These are phyloP conservation scores for Sclerotinia glacialis DNA, from an alignment of 2,329 filamentous ascomycete species.

Conservation along the genomic window DNA sequence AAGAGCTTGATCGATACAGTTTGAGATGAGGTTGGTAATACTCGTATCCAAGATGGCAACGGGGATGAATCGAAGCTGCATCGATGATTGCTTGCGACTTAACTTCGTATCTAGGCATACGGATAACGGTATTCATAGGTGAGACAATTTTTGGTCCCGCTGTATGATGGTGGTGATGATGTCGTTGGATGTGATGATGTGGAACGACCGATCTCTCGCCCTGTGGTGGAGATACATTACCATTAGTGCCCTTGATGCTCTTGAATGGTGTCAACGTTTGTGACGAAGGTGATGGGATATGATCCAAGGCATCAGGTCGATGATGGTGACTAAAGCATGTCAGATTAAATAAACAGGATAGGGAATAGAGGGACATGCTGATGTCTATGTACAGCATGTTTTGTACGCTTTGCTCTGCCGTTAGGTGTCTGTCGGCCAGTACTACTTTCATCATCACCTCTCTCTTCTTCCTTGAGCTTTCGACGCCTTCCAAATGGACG, in stretches of 20 bases:
- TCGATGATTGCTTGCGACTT: constrained; percentile 69
- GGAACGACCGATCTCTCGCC: constrained; percentile 31
- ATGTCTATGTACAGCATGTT: constrained; percentile 47
- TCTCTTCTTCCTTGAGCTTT: constrained; percentile 73
- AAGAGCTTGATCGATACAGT: constrained; percentile 43
- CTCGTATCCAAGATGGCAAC: constrained; percentile 79
- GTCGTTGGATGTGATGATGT: constrained; percentile 37
- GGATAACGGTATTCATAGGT: constrained; percentile 45
- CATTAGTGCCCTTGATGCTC: constrained; percentile 47
- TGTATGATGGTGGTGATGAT: constrained; percentile 49
- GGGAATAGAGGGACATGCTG: constrained; percentile 44
- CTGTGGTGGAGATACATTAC: constrained; percentile 47
- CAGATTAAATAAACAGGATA: constrained; percentile 1
- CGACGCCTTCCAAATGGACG: constrained; percentile 48
- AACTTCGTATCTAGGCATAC: constrained; percentile 64
- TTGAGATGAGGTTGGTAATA: constrained; percentile 71
- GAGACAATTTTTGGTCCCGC: constrained; percentile 32
- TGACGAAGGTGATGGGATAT: constrained; percentile 45
- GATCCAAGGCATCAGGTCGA: constrained; percentile 50
- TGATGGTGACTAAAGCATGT: constrained; percentile 48
- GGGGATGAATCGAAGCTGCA: constrained; percentile 65
- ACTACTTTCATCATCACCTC: constrained; percentile 65
- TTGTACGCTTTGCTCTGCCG: constrained; percentile 61
- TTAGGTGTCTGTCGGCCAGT: constrained; percentile 61
- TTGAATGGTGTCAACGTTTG: constrained; percentile 48